phyloP scores from a whole-genome alignment of 768 basidiomycete species.

The Tylopilus plumbeoviolaceoides region DNA sequence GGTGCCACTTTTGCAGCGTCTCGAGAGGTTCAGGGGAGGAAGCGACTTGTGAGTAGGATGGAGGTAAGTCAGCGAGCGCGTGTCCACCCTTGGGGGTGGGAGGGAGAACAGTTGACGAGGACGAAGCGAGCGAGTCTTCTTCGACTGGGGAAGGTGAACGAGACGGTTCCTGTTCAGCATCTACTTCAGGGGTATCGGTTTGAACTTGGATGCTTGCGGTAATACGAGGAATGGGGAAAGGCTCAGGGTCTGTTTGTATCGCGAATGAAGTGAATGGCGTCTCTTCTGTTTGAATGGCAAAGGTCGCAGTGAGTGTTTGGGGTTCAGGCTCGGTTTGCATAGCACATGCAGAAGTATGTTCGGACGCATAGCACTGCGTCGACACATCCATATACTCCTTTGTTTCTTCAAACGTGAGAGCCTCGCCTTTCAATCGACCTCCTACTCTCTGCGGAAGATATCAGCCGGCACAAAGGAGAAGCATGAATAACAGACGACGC shows the following conservation, averaged over 20 bases:
- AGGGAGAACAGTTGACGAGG: slow-evolving; percentile 68
- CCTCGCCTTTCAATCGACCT: slow-evolving; percentile 49
- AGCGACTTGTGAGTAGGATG: slow-evolving; percentile 64
- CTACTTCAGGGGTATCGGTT: slow-evolving; percentile 44
- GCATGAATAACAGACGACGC: slow-evolving; percentile 11
- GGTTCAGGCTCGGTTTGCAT: slow-evolving; percentile 64
- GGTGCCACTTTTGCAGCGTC: slow-evolving; percentile 68
- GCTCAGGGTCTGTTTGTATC: slow-evolving; percentile 39
- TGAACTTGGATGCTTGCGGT: slow-evolving; percentile 59
- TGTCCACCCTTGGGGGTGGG: slow-evolving; percentile 58
- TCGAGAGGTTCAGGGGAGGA: slow-evolving; percentile 50
- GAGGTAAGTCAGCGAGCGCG: slow-evolving; percentile 53
- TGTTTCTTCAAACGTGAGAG: slow-evolving; percentile 48
- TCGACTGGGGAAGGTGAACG: slow-evolving; percentile 43
- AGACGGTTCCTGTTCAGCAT: slow-evolving; percentile 27
- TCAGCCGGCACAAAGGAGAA: slow-evolving; percentile 11
- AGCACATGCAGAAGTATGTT: slow-evolving; percentile 43
- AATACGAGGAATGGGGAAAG: slow-evolving; percentile 26
- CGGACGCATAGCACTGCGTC: slow-evolving; percentile 63
- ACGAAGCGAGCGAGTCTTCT: slow-evolving; percentile 62
- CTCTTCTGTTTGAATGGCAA: slow-evolving; percentile 56
- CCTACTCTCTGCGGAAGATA: slow-evolving; percentile 54
- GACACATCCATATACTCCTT: slow-evolving; percentile 75
- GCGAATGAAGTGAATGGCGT: slow-evolving; percentile 20
- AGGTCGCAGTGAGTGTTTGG: slow-evolving; percentile 41